These are phyloP conservation scores for Penicillium crystallinum DNA, from an alignment of 495 filamentous ascomycete species.

Conservation along the genomic window DNA sequence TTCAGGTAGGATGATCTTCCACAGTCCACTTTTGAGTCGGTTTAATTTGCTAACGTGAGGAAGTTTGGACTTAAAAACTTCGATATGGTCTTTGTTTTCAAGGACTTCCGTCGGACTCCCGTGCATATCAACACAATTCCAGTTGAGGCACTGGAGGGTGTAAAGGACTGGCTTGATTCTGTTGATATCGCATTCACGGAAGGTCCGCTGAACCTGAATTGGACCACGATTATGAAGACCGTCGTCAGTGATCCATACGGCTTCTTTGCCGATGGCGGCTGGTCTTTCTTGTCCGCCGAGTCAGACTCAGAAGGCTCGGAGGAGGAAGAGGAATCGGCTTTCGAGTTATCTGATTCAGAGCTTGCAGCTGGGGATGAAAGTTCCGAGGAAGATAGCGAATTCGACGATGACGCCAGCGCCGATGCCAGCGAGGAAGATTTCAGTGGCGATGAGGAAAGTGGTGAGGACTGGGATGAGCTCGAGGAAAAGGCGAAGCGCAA, in stretches of 20 bases:
- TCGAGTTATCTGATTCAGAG: constrained; percentile 83
- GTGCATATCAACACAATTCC: constrained; percentile 98
- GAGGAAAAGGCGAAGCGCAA: constrained; percentile 87
- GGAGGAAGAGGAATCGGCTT: constrained; percentile 84
- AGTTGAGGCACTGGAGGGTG: constrained; percentile 86
- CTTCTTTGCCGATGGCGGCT: constrained; percentile 94
- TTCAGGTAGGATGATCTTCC: constrained; percentile 53
- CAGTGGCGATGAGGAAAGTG: constrained; percentile 73
- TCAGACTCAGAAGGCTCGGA: constrained; percentile 77
- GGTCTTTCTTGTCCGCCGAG: constrained; percentile 86
- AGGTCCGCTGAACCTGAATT: constrained; percentile 95
- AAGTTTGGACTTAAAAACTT: constrained; percentile 98
- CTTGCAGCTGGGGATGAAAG: constrained; percentile 73
- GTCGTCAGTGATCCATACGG: constrained; percentile 86
- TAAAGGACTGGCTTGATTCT: constrained; percentile 96
- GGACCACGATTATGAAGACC: constrained; percentile 99
- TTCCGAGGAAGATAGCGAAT: constrained; percentile 84
- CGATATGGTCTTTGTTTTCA: constrained; percentile 95
- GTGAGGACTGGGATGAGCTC: constrained; percentile 89
- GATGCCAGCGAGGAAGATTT: constrained; percentile 68
- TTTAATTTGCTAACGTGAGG: constrained; percentile 11
- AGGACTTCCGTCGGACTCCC: constrained; percentile 83
- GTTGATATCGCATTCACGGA: constrained; percentile 92
- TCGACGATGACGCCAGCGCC: constrained; percentile 82
- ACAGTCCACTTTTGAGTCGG: background rate